Percentiles rank a stretch among this genome's conserved stretches.
Conservation (phyloP, 371 early-diverging fungal genomes). For the Mortierella sp. region DNA sequence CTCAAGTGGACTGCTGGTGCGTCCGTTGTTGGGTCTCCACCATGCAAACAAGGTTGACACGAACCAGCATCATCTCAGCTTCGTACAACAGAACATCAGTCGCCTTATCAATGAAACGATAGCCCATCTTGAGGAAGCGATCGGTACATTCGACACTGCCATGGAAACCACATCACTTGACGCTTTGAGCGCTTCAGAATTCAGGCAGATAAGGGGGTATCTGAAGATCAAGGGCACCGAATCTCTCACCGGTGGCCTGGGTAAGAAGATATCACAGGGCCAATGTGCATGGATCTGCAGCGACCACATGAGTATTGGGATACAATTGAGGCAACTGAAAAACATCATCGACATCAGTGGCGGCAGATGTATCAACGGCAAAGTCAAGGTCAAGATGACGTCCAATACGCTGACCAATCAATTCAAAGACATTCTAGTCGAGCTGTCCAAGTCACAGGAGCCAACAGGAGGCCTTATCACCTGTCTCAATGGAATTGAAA, state of each 20-base stretch:
- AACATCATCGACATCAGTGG: neutral
- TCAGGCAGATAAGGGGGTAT: slow-evolving; percentile 6
- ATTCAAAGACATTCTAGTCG: slow-evolving; percentile 5
- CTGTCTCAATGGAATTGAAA: too few species aligned
- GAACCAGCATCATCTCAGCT: too few species aligned
- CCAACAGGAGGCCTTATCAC: neutral
- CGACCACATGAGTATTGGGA: neutral
- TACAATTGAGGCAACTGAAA: neutral
- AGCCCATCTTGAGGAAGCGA: neutral
- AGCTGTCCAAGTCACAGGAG: neutral
- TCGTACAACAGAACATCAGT: neutral
- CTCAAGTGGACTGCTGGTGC: neutral
- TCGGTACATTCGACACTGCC: neutral
- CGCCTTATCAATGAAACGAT: neutral
- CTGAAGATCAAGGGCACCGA: slow-evolving; percentile 1
- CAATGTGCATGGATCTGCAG: neutral
- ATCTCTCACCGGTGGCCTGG: slow-evolving; percentile 5
- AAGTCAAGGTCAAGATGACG: neutral
- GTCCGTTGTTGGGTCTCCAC: neutral
- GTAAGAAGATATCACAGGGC: neutral
- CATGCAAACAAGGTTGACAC: neutral
- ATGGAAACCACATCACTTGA: neutral
- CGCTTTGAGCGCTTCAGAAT: slow-evolving; percentile 1
- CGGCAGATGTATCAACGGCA: neutral
- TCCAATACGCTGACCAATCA: neutral